phyloP scores from a whole-genome alignment of 1,284 basidiomycete genomes.

The Irpex rosettiformis region DNA sequence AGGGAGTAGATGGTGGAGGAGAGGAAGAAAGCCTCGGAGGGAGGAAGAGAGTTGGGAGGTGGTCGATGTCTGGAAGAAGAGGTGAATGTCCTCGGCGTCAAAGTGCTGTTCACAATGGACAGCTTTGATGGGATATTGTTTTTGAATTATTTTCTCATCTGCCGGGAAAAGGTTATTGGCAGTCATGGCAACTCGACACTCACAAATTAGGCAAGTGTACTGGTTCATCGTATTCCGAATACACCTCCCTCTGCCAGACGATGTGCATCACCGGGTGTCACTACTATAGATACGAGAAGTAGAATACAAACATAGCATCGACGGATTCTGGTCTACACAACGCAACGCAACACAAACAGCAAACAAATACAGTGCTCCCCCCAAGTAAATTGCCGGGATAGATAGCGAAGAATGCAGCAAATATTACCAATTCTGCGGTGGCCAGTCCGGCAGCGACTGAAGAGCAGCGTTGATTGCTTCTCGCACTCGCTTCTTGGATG shows the following conservation, averaged over 20 bases:
- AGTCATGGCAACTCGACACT: not conserved
- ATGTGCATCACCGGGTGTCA: too few relatives aligned
- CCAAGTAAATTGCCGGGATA: not conserved
- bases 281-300: not conserved
- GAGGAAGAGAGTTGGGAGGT: slow-evolving; percentile 4
- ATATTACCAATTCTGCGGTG: slow-evolving; percentile 22
- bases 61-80: slow-evolving; percentile 4
- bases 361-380: not conserved
- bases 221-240: not conserved
- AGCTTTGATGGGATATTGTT: slow-evolving; percentile 1
- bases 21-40: not conserved
- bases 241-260: too few relatives aligned
- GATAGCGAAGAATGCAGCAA: not conserved
- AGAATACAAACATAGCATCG: not conserved
- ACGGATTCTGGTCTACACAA: not conserved
- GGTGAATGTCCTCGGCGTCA: not conserved
- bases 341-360: not conserved
- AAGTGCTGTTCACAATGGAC: not conserved
- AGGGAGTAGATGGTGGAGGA: slow-evolving; percentile 6
- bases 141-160: not conserved
- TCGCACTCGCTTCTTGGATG: slow-evolving; percentile 36
- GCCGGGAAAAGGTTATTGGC: not conserved
- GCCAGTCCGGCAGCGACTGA: slow-evolving; percentile 34
- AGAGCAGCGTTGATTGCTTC: slow-evolving; percentile 38
- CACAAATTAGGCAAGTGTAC: not conserved